Conservation (phyloP, 495 filamentous ascomycete genomes). For the Geoglossum glabrum region DNA sequence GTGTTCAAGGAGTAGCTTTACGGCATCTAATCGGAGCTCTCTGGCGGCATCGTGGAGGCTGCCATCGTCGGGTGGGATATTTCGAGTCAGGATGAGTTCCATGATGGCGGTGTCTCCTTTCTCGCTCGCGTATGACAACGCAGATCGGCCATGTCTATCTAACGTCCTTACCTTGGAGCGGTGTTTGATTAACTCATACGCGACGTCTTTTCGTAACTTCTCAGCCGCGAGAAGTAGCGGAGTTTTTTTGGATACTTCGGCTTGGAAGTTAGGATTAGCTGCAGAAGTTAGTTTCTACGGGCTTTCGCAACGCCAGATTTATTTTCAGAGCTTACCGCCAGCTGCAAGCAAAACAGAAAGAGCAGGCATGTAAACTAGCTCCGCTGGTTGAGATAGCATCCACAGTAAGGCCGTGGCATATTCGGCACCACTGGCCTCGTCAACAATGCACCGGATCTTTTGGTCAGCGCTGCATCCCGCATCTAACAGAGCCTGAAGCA, state of each 20-base stretch:
- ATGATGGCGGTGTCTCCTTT: not conserved
- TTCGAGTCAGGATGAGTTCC: not conserved
- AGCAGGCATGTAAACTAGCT: too few relatives aligned
- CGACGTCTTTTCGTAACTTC: not conserved
- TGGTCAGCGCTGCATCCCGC: not conserved
- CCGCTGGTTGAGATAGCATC: not conserved
- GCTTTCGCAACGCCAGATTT: not conserved
- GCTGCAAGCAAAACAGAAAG: not conserved
- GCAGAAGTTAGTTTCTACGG: not conserved
- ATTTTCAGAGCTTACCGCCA: not conserved
- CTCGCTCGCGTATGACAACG: not conserved
- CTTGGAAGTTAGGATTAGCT: not conserved
- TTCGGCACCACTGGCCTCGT: not conserved
- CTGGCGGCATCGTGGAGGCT: not conserved
- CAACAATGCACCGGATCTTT: not conserved
- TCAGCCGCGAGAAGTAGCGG: not conserved
- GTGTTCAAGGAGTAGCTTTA: not conserved
- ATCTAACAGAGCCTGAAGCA: not conserved
- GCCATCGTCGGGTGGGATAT: not conserved
- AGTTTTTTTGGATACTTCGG: not conserved
- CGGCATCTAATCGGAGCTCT: not conserved
- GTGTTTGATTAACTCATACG: not conserved
- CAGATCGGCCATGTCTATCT: not conserved
- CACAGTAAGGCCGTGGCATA: not conserved
- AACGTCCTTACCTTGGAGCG: not conserved